These are phyloP conservation scores for Phytophthora meadii DNA, from an alignment of 352 stramenopile species.

Conservation along the genomic window DNA sequence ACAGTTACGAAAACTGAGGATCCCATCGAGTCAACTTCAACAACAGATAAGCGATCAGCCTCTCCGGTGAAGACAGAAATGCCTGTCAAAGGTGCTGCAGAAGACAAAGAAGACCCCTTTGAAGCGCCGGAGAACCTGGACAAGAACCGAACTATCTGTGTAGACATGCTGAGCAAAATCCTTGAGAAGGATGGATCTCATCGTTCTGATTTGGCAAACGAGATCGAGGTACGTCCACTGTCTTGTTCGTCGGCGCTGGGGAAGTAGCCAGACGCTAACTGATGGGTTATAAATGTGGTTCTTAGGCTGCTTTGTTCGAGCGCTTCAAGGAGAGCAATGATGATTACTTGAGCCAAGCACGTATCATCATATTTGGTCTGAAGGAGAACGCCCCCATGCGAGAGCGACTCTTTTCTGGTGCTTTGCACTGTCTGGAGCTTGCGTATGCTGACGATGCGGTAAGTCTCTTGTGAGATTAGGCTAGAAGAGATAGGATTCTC, in stretches of 20 bases:
- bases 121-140: constrained; percentile 55
- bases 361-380: constrained; percentile 82
- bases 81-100: not conserved
- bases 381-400: constrained; percentile 71
- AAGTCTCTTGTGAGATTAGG: constrained; percentile 10
- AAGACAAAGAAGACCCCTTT: constrained; percentile 31
- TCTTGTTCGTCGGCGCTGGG: too few species aligned
- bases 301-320: constrained; percentile 74
- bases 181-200: constrained; percentile 50
- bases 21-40: not conserved
- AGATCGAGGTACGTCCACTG: constrained; percentile 64
- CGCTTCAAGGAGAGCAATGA: constrained; percentile 82
- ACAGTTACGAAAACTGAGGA: constrained; percentile 12
- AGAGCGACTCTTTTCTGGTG: constrained; percentile 68
- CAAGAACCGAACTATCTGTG: constrained; percentile 63
- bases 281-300: constrained; percentile 3
- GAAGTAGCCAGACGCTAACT: constrained; percentile 8
- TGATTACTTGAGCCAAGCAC: constrained; percentile 78
- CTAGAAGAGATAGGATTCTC: not conserved
- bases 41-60: constrained; percentile 11
- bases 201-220: constrained; percentile 55
- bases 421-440: constrained; percentile 74
- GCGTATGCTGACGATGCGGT: constrained; percentile 79
- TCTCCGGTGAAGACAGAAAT: constrained; percentile 18
- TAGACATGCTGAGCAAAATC: constrained; percentile 74